Evolutionary conservation across 306 rosid genomes (phyloP).

Genomic region (Dalbergia oliveri): DNA sequence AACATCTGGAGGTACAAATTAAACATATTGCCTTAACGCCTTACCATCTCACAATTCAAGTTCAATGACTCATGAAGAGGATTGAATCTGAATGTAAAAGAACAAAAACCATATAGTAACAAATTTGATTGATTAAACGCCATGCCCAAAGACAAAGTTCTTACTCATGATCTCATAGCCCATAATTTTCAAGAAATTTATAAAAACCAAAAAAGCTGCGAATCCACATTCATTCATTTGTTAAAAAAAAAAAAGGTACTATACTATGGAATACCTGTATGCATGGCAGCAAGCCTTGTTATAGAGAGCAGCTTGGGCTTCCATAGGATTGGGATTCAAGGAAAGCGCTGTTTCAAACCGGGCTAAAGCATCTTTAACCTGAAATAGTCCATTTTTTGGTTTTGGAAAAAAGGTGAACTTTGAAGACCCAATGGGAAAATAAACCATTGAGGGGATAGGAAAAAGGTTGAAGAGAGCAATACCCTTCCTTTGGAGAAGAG

Average conservation of each 20-base stretch:
- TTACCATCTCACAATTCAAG: slow-evolving; percentile 11
- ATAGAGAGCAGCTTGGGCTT: slow-evolving; percentile 93
- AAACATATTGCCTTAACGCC: slow-evolving; percentile 5
- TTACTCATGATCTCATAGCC: slow-evolving; percentile 1
- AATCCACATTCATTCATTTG: slow-evolving; percentile 13
- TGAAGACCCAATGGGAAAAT: slow-evolving; percentile 8
- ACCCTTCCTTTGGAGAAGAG: slow-evolving; percentile 97
- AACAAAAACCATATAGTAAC: background rate
- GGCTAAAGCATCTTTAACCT: slow-evolving; percentile 93
- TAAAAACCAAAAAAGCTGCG: slow-evolving; percentile 21
- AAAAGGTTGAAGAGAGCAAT: slow-evolving; percentile 4
- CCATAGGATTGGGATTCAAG: slow-evolving; percentile 84
- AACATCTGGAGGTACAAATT: background rate
- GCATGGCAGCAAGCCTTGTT: slow-evolving; percentile 99
- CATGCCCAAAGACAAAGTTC: slow-evolving; percentile 12
- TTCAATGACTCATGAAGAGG: slow-evolving; percentile 1
- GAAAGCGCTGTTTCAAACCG: slow-evolving; percentile 90
- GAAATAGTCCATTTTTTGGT: slow-evolving; percentile 46
- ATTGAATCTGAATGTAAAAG: slow-evolving; percentile 33
- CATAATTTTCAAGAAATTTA: background rate
- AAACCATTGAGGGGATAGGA: background rate
- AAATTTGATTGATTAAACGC: slow-evolving; percentile 11
- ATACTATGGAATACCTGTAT: slow-evolving; percentile 61
- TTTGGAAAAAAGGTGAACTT: background rate
- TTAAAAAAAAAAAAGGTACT: background rate